These are phyloP conservation scores for Tremellales sp. DNA, from an alignment of 1,284 basidiomycete species.

Conservation along the genomic window DNA sequence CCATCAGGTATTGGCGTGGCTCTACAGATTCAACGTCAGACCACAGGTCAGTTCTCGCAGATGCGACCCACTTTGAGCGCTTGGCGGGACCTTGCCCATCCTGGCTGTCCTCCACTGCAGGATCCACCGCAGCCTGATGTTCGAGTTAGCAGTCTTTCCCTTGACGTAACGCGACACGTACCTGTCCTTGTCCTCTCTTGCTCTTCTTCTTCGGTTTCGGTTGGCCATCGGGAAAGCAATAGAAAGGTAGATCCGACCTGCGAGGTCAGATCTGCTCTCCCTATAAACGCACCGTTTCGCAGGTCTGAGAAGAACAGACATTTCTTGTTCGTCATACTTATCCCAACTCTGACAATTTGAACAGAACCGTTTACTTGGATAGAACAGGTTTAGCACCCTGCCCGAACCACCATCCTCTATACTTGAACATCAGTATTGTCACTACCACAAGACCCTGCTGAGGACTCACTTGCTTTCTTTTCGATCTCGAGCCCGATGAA, in stretches of 20 bases:
- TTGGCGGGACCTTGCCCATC: constrained; percentile 42
- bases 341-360: constrained; percentile 95
- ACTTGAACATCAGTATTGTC: not conserved
- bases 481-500: constrained; percentile 94
- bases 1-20: constrained; percentile 13
- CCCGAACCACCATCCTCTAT: constrained; percentile 42
- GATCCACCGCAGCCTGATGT: not conserved
- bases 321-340: constrained; percentile 83
- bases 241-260: constrained; percentile 42
- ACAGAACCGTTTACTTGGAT: constrained; percentile 94
- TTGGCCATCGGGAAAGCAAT: constrained; percentile 43
- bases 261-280: not conserved
- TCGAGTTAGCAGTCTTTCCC: not conserved
- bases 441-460: not conserved
- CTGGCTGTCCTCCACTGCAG: constrained; percentile 26
- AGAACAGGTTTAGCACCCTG: constrained; percentile 84
- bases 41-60: too few relatives aligned
- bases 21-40: constrained; percentile 7
- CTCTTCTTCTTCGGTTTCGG: constrained; percentile 43
- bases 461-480: constrained; percentile 73
- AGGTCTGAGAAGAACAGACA: constrained; percentile 92
- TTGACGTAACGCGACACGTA: constrained; percentile 11
- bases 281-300: constrained; percentile 72
- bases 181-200: constrained; percentile 38
- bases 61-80: constrained; percentile 38